Conservation (phyloP, 768 basidiomycete species). For the Hemileccinum rubropunctum region DNA sequence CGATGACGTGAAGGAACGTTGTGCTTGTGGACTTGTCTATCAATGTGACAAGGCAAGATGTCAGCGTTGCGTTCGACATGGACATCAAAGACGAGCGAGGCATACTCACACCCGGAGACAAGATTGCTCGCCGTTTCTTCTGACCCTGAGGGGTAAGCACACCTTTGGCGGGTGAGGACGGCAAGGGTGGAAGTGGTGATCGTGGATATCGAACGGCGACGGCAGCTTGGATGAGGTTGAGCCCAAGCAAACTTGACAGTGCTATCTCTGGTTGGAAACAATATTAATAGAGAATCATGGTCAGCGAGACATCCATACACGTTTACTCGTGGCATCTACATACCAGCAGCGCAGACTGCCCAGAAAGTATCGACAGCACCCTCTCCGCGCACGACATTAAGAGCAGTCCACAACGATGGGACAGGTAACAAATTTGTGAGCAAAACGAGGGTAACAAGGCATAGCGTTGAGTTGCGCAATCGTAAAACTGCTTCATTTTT, state of each 20-base stretch:
- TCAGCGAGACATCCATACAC: background rate
- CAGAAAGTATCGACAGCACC: conserved; percentile 10
- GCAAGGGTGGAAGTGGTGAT: conserved; percentile 27
- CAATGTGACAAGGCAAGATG: background rate
- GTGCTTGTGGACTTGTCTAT: conserved; percentile 26
- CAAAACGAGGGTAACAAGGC: conserved; percentile 31
- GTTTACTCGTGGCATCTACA: background rate
- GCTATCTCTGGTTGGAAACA: conserved; percentile 25
- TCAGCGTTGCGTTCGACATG: background rate
- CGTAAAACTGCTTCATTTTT: conserved; percentile 38
- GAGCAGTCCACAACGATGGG: conserved; percentile 36
- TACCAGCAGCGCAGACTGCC: conserved; percentile 32
- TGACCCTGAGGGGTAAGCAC: conserved; percentile 22
- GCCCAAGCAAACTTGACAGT: conserved; percentile 27
- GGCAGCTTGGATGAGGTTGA: conserved; percentile 37
- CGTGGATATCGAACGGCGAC: conserved; percentile 37
- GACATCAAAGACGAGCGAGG: background rate
- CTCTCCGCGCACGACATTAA: conserved; percentile 28
- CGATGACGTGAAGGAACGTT: conserved; percentile 30
- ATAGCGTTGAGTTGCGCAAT: conserved; percentile 37
- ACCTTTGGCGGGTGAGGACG: conserved; percentile 21
- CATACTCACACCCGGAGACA: conserved; percentile 22
- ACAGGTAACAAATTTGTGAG: conserved; percentile 38
- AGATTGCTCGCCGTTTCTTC: conserved; percentile 26
- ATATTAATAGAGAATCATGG: too few relatives aligned